Base-by-base conservation (phyloP, 345 rosid species). In the Eucalyptus leucophloia region DNA sequence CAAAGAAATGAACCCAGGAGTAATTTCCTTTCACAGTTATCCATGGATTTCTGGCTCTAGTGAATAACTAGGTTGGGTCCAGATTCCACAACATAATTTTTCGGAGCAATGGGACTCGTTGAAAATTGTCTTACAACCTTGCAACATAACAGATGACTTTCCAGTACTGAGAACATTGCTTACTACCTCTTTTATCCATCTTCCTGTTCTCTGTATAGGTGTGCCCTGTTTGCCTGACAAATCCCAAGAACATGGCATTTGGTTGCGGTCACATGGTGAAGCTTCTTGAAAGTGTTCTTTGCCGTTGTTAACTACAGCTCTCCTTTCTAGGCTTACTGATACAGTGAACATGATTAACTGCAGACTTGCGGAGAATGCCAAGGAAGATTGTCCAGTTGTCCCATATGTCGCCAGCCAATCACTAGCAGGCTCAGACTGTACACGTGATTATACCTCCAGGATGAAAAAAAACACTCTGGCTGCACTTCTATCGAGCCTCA, bases 171-270 rank as follows among this genome's bases (percentile, higher is more conserved):
- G 32, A 40, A 77, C 21, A 40, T 40, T 77, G 47, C 65, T 87
- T n/a, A 50, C 62, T 23, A 32, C 81, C 10, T 77, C 60, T 51
- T n/a, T 69, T 86, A 56, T 13, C 80, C 89, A 54, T 69, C 58
- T 72, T 24, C 85, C 85, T 77, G 37, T 23, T 77, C 85, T 77
- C 47, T 86, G 50, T 21, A 87, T 96, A 98, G 99, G 91, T 95
- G 82, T 98, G 99, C 89, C 95, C 98, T 69, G 95, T 98, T 90
- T 98, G 99, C 93, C 94, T 98, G 37, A 93, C 91, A 88, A 93
- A 96, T 89, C 88, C 92, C 12, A 98, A 95, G 90, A 92, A 97
- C 93, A 96, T 98, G 99, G 99, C 99, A 60, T 98, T 98, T 86
- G 98, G 99, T 69, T 98, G 99, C 44, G 99, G 99, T 44, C 99